Evolutionary conservation across 169 alveolate species (phyloP), one percentile per base, ranked within the genome.

Genomic region (Eimeria nieschulzi): DNA sequence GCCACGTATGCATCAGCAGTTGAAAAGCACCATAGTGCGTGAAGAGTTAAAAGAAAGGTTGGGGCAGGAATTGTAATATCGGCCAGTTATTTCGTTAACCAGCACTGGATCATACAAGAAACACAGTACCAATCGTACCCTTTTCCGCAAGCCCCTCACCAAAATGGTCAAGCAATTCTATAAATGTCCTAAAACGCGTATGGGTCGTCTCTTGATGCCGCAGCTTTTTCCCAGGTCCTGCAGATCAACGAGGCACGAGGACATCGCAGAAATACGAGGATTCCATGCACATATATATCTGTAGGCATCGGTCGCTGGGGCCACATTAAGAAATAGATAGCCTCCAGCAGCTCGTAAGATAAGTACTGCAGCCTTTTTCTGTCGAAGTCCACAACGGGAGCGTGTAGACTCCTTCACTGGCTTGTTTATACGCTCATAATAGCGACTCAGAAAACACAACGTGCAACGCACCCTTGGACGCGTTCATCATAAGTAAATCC

Each of bases 141-240:
- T 26, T 39, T 17, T 21, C 23, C 25, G 46, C 78, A 53, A 19
- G 51, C 59, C 61, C 56, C 15, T 26, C 75, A 46, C 72, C 33
- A 33, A 59, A 9, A 82, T 51, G 46, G 63, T 63, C 26, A 51
- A 80, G 25, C 17, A 9, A 66, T 23, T 55, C 87, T 56, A 23
- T 68, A n/a, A 80, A 21, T 53, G 39, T 55, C 59, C 90, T 82
- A 82, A 76, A 82, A 82, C 21, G 26, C 64, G 78, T 82, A 82
- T 73, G 90, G 90, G 76, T 82, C 90, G 51, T 82, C 78, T 68
- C 53, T 54, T 17, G 90, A 82, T 61, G 90, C 71, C 26, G 90
- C 90, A 39, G 90, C 90, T 61, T 82, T 82, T 55, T 76, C 90
- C 90, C 90, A 82, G 90, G 90, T 63, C 76, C 90, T 82, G 90